These are phyloP conservation scores for Lachancea sp. DNA, from an alignment of 805 yeast species.

Conservation along the genomic window DNA sequence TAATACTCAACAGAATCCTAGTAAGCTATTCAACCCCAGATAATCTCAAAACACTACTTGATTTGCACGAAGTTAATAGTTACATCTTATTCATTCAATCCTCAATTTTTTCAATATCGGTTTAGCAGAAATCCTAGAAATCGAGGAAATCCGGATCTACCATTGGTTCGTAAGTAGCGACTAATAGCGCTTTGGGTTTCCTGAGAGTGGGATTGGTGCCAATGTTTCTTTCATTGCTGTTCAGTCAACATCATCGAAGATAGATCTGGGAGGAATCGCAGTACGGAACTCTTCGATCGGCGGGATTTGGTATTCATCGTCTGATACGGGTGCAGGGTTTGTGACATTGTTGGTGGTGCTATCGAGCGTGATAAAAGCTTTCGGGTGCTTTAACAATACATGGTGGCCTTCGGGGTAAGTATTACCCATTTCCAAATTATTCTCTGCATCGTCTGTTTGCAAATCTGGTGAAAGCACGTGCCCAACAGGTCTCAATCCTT, in stretches of 20 bases:
- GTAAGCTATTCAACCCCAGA: background rate
- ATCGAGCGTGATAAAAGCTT: constrained; percentile 21
- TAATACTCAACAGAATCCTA: background rate
- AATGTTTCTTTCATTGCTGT: background rate
- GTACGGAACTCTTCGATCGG: constrained; percentile 25
- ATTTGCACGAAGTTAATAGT: background rate
- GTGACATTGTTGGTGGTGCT: no score
- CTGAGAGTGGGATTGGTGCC: background rate
- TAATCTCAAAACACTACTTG: background rate
- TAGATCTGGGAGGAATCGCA: constrained; percentile 35
- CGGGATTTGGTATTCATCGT: background rate
- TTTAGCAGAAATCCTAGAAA: background rate
- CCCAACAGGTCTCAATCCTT: constrained; percentile 1
- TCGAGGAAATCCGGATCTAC: constrained; percentile 4
- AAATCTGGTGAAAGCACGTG: background rate
- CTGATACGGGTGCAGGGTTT: background rate
- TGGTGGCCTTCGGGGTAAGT: constrained; percentile 2
- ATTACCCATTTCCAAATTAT: no score
- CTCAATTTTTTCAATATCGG: constrained; percentile 2
- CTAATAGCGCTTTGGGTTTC: background rate
- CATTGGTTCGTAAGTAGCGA: constrained; percentile 7
- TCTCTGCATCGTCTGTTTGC: background rate
- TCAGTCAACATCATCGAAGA: constrained; percentile 31
- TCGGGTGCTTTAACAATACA: constrained; percentile 13
- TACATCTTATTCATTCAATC: background rate